Base-by-base conservation (phyloP, 2,329 filamentous ascomycete genomes). In the Neonectria sp. region DNA sequence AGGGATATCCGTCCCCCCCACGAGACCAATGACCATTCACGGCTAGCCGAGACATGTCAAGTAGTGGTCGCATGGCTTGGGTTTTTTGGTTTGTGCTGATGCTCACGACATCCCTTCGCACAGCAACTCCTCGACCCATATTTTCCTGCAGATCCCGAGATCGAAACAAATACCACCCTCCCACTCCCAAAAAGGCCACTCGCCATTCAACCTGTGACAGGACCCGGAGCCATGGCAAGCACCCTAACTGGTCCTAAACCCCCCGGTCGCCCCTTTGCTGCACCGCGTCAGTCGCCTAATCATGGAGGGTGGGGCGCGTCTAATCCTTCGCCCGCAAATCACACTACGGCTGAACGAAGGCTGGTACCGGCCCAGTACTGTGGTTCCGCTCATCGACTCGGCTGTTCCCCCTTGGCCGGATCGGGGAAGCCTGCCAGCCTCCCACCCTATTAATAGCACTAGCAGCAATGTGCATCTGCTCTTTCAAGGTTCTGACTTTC, bases 241-340 rank as follows among this genome's bases (percentile, higher is more conserved):
- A 35, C 31, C 11, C 52, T 27, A 24, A 6, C n/a, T 40, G 52
- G n/a, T 27, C 25, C 48, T 24, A 5, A 33, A 12, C 21, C 55
- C 49, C 43, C 35, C 31, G 40, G 35, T 40, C 25, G 29, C 43
- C 45, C 45, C 48, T 43, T 52, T 60, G 58, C 59, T 72, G 56
- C 66, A 75, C 63, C 57, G 71, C 73, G 73, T 58, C 70, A 75
- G 68, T 74, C 72, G 72, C 60, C 69, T 74, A 75, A 68, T 64
- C 46, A 48, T 21, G 24, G 48, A 48, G 21, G 27, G 51, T 60
- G 35, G 59, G 27, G 37, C 73, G 73, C 73, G 73, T 46, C 67
- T 72, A 72, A 67, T 53, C 31, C 27, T 51, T 63, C 70, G 58
- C 62, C 70, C 33, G 37, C 73, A 71, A 75, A 75, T 73, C 73